These are phyloP conservation scores for Phylloporus rhodoxanthus DNA, from an alignment of 768 basidiomycete species.

Conservation along the genomic window DNA sequence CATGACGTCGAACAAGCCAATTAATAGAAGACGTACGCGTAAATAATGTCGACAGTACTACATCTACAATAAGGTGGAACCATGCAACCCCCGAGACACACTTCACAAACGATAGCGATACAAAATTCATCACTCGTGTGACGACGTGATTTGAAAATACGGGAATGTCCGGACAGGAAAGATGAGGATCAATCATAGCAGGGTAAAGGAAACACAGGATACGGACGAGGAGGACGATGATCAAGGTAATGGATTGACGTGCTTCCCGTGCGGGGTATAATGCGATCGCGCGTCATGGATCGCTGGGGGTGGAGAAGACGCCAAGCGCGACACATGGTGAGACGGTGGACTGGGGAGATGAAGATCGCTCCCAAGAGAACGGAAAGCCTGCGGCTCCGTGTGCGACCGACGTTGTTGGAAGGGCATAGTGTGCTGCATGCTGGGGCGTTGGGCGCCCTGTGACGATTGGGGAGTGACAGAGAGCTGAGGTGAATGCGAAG, in stretches of 20 bases:
- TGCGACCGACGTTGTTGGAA: conserved; percentile 54
- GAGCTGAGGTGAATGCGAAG: conserved; percentile 40
- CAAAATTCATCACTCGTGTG: conserved; percentile 24
- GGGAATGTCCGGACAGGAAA: conserved; percentile 22
- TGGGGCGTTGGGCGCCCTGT: conserved; percentile 32
- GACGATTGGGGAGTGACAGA: conserved; percentile 32
- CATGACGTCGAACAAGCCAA: conserved; percentile 17
- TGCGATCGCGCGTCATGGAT: conserved; percentile 34
- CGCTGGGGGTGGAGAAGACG: conserved; percentile 39
- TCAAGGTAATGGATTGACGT: conserved; percentile 44
- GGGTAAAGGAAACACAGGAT: conserved; percentile 14
- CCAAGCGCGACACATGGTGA: conserved; percentile 36
- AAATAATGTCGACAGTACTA: conserved; percentile 30
- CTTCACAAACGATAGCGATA: conserved; percentile 30
- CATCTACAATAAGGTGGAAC: conserved; percentile 30
- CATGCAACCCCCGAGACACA: conserved; percentile 18
- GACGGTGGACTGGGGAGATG: conserved; percentile 45
- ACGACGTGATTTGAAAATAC: conserved; percentile 26
- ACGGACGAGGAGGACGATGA: conserved; percentile 17
- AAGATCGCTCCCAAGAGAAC: conserved; percentile 42
- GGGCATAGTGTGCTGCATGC: conserved; percentile 40
- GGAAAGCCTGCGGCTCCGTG: conserved; percentile 52
- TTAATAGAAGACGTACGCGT: conserved; percentile 30
- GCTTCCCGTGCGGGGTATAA: conserved; percentile 40
- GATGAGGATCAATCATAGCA: conserved; percentile 20